Evolutionary conservation across 208 protist species (phyloP).

Genomic region (Acanthamoeba sp.): DNA sequence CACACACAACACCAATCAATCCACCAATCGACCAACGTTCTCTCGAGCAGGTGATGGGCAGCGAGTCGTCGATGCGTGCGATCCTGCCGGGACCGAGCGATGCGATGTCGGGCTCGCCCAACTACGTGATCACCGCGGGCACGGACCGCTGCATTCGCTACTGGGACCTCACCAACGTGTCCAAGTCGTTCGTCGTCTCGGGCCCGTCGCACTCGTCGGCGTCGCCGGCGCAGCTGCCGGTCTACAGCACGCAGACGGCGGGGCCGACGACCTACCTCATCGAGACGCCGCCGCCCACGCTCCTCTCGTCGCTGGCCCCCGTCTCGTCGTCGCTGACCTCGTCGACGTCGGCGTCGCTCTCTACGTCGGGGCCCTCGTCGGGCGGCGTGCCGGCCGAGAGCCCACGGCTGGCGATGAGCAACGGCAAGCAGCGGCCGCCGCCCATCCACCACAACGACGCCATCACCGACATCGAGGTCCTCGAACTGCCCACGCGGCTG

Average conservation of each 20-base stretch:
- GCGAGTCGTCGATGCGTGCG: neutral
- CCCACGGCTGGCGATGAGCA: neutral
- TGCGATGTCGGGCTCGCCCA: neutral
- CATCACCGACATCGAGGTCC: constrained; percentile 80
- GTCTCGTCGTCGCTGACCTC: neutral
- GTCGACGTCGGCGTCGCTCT: neutral
- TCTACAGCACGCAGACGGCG: neutral
- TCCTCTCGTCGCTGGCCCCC: neutral
- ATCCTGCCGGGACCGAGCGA: neutral
- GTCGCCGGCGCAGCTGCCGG: neutral
- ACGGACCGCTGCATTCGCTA: constrained; percentile 81
- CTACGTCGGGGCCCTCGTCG: neutral
- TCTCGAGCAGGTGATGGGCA: neutral
- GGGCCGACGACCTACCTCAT: constrained; percentile 10
- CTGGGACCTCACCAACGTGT: constrained; percentile 79
- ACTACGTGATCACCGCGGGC: constrained; percentile 81
- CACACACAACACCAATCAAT: no score
- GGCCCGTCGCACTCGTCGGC: neutral
- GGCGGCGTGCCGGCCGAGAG: neutral
- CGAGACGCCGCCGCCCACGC: constrained; percentile 7
- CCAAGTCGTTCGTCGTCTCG: constrained; percentile 77
- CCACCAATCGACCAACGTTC: no score
- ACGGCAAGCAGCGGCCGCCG: constrained; percentile 40
- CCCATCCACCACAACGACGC: constrained; percentile 82
- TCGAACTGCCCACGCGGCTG: constrained; percentile 80